Percentiles rank a stretch among this genome's conserved stretches.
These are phyloP conservation scores for Dianthus caryophyllus DNA, from an alignment of 148 eudicot genomes.

Conservation along the genomic window DNA sequence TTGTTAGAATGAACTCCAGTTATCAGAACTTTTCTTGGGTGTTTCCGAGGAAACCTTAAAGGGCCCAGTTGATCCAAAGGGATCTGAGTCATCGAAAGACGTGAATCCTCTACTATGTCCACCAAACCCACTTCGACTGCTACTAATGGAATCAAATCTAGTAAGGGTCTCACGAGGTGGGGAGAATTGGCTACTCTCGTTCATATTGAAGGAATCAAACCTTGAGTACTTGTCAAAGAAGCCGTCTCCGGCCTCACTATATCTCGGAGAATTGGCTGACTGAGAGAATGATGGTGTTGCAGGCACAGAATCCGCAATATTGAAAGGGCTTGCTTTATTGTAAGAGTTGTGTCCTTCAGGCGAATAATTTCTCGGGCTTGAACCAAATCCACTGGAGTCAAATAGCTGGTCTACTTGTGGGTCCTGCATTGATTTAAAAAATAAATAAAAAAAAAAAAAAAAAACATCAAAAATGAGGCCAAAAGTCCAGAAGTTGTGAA, in stretches of 20 bases:
- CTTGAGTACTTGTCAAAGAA: slow-evolving; percentile 60
- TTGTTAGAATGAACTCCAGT: slow-evolving; percentile 68
- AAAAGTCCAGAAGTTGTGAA: background rate
- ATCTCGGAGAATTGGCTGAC: slow-evolving; percentile 68
- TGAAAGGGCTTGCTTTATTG: slow-evolving; percentile 51
- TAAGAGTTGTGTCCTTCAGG: slow-evolving; percentile 46
- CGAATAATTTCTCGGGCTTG: slow-evolving; percentile 61
- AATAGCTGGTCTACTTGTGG: slow-evolving; percentile 59
- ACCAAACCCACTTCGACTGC: slow-evolving; percentile 57
- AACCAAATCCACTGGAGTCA: slow-evolving; percentile 57
- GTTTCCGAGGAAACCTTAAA: slow-evolving; percentile 75
- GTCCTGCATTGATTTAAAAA: slow-evolving; percentile 40
- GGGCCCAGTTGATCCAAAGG: slow-evolving; percentile 88
- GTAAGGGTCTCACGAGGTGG: slow-evolving; percentile 56
- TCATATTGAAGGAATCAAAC: slow-evolving; percentile 50
- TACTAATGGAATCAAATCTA: slow-evolving; percentile 76
- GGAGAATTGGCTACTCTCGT: slow-evolving; percentile 36
- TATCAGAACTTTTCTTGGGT: slow-evolving; percentile 60
- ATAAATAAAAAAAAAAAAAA: slow-evolving; percentile 10
- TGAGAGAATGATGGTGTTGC: slow-evolving; percentile 70
- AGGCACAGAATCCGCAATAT: slow-evolving; percentile 81
- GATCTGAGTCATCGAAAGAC: slow-evolving; percentile 83
- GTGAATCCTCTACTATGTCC: slow-evolving; percentile 54
- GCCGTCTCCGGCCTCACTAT: slow-evolving; percentile 52
- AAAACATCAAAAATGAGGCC: background rate